Evolutionary conservation across 345 rosid genomes (phyloP), one percentile per base, ranked within the genome.

Genomic region (Brassica juncea): DNA sequence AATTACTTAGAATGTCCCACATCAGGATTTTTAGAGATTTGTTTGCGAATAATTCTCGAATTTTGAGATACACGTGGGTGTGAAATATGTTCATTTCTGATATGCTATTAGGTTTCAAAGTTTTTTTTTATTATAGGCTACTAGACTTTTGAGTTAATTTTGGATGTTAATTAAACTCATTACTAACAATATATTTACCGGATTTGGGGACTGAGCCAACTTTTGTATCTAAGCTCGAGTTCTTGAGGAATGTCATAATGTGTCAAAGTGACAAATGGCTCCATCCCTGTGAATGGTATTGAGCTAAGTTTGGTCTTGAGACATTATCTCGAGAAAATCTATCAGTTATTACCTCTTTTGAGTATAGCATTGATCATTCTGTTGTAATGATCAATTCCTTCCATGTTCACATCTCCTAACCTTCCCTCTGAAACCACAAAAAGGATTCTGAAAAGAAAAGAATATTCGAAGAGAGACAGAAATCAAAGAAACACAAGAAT

Each of bases 191-290:
- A 37, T 37, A 8, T 37, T 78, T 77, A 89, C 96, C 84, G 88
- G 66, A 85, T 65, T 80, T 83, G 77, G 2, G 86, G 87, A 66
- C 84, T 87, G 55, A 90, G 85, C 98, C 97, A 91, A 37, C 85
- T 83, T 82, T 87, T 80, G 66, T 91, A 93, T 88, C 92, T 88
- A 37, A 73, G 58, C 68, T 82, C 95, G 11, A 94, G 91, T 77
- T 89, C 95, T 82, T 90, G 90, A 79, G 98, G 98, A 59, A 86
- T 62, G 74, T 89, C 95, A 9, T 76, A 88, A 86, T 94, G 95
- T 67, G 88, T 85, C 79, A 91, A 78, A 4, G 94, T 84, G 68
- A 91, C 92, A 81, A 94, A 91, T 28, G 95, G 91, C 49, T 84
- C 81, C 58, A 94, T 90, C 59, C 95, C 98, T 93, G 89, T 10